phyloP scores from a whole-genome alignment of 495 filamentous ascomycete genomes.

The Podospora tetraspora region DNA sequence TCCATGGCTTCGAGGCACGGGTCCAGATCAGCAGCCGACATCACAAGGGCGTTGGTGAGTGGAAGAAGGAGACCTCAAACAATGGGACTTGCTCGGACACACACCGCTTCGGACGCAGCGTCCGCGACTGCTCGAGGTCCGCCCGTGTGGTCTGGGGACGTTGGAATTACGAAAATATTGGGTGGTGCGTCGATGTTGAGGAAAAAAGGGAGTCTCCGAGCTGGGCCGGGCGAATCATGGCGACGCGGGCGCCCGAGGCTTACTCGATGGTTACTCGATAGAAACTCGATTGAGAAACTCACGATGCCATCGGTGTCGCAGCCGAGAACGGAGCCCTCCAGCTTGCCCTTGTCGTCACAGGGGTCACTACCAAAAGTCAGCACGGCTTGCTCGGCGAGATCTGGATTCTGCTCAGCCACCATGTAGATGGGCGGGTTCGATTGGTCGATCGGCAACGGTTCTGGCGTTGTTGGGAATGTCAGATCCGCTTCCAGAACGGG shows the following conservation, averaged over 20 bases:
- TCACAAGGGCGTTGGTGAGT: not conserved
- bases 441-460: slow-evolving; percentile 13
- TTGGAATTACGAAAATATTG: not conserved
- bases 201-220: not conserved
- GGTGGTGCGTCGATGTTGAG: not conserved
- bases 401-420: not conserved
- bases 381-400: slow-evolving; percentile 2
- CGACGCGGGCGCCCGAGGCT: slow-evolving; percentile 10
- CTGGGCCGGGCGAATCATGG: slow-evolving; percentile 20
- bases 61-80: not conserved
- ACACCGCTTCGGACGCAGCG: slow-evolving; percentile 8
- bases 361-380: not conserved
- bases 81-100: not conserved
- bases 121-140: not conserved
- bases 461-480: slow-evolving; percentile 8
- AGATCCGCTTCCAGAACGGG: not conserved
- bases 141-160: not conserved
- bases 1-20: not conserved
- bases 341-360: not conserved
- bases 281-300: slow-evolving; percentile 23
- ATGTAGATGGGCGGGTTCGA: not conserved
- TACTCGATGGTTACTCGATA: slow-evolving; percentile 38
- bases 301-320: slow-evolving; percentile 21
- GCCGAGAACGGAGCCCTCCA: slow-evolving; percentile 19
- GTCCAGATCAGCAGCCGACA: not conserved